A percentile compares a stretch with the other conserved stretches of the same genome.
These are phyloP conservation scores for Achaetomiella virescens DNA, from an alignment of 495 filamentous ascomycete species.

Conservation along the genomic window DNA sequence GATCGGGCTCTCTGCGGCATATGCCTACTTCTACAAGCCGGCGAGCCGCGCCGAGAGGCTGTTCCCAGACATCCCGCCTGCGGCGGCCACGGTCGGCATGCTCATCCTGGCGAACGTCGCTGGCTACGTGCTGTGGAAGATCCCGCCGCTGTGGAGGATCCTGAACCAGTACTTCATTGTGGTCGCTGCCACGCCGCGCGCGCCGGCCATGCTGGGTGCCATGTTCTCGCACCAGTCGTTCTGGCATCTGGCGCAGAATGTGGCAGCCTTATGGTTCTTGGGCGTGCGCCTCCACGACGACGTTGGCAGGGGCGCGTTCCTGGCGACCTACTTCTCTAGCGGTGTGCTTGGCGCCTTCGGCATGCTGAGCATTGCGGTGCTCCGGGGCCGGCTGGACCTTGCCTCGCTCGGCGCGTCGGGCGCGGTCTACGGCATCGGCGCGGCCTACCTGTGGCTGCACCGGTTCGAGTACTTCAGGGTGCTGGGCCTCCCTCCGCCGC, in stretches of 20 bases:
- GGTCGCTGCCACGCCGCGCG: constrained; percentile 60
- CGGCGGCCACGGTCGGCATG: constrained; percentile 66
- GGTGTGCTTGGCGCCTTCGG: constrained; percentile 61
- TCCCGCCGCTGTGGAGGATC: constrained; percentile 62
- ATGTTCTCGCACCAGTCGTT: constrained; percentile 70
- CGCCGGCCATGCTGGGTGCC: constrained; percentile 59
- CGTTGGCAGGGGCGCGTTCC: constrained; percentile 76
- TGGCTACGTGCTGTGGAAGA: constrained; percentile 59
- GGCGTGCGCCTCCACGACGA: constrained; percentile 67
- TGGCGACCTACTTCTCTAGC: constrained; percentile 66
- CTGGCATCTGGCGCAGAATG: constrained; percentile 64
- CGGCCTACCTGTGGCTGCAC: constrained; percentile 64
- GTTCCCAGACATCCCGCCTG: constrained; percentile 68
- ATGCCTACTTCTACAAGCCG: constrained; percentile 57
- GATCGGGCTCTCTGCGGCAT: constrained; percentile 45
- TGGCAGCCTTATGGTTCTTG: constrained; percentile 50
- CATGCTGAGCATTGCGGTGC: constrained; percentile 54
- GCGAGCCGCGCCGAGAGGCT: constrained; percentile 53
- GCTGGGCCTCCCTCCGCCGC: constrained; percentile 46
- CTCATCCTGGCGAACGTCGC: constrained; percentile 61
- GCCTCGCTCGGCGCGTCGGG: constrained; percentile 66
- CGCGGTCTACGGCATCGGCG: constrained; percentile 60
- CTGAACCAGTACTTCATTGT: constrained; percentile 76
- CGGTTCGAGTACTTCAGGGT: constrained; percentile 45
- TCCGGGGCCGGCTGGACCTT: constrained; percentile 33